Base-by-base conservation (phyloP, 139 green algal species). In the Chlorella sorokiniana region DNA sequence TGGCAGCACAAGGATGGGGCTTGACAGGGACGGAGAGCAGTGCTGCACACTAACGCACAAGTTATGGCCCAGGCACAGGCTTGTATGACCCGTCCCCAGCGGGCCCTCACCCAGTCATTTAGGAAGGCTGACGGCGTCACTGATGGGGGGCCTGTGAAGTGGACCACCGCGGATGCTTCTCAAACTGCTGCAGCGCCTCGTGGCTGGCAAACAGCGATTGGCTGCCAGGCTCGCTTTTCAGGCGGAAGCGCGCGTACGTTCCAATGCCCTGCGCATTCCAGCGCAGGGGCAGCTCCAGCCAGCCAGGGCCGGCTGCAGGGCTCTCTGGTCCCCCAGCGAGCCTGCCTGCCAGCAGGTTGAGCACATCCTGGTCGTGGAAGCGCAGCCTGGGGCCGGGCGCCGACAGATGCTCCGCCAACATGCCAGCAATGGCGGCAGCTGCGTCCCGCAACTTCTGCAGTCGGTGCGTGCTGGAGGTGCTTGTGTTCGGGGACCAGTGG, bases 191-290 rank as follows among this genome's bases (percentile, higher is more conserved):
- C 56, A 81, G 31, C 75, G 72, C 40, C 9, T 45, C 70, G 3
- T 8, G 10, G 73, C 27, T 56, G 23, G 14, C 4, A 22, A 81
- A 72, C 40, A 81, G 75, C 29, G 41, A 7, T 22, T 59, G 59
- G 20, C 40, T 29, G 27, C 35, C 29, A 3, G 10, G 20, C 59
- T 81, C 75, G 3, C 8, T 1, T 20, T 3, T 1, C 11, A 33
- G 18, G 41, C 75, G 75, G 59, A 44, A 44, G 2, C 10, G 16
- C 4, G 61, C 75, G 31, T 81, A 81, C 16, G 27, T 72, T 3
- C 75, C 75, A 1, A 81, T 6, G 0, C 75, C 75, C 59, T 81
- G 75, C 4, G 59, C 75, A 27, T 81, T 81, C 75, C 75, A 81
- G 18, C 14, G 27, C 4, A 64, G 41, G 1, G 35, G 25, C 75